A percentile compares a stretch with the other conserved stretches of the same genome.
Evolutionary conservation across 306 rosid genomes (phyloP).

Genomic region (Alnus glutinosa): DNA sequence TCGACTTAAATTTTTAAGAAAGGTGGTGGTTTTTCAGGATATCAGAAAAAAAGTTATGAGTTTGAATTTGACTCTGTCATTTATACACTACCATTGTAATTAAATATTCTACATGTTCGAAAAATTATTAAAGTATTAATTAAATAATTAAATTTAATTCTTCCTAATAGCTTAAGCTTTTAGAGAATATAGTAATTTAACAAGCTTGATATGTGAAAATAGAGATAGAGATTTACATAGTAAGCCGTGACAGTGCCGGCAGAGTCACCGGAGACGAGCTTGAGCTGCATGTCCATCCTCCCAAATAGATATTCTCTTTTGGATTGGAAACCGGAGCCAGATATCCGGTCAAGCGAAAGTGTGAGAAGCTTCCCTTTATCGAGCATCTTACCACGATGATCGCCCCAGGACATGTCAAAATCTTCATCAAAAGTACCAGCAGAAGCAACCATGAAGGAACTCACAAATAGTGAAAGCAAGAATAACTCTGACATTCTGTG

Average conservation of each 20-base stretch:
- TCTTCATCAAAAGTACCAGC: constrained; percentile 25
- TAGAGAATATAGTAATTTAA: too few species aligned
- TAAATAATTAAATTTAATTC: too few species aligned
- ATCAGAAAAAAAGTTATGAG: too few species aligned
- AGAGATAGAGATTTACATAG: constrained; percentile 12
- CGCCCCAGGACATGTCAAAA: constrained; percentile 35
- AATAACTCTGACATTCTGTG: background rate
- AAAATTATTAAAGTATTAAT: too few species aligned
- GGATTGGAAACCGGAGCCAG: constrained; percentile 44
- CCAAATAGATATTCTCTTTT: constrained; percentile 36
- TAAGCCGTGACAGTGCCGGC: constrained; percentile 42
- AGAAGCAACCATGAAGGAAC: background rate
- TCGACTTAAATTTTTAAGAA: too few species aligned
- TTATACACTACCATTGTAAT: too few species aligned
- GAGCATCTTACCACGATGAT: constrained; percentile 29
- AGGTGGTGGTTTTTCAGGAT: too few species aligned
- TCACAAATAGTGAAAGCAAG: constrained; percentile 1
- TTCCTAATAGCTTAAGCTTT: too few species aligned
- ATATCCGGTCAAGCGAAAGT: constrained; percentile 31
- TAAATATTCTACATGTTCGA: too few species aligned
- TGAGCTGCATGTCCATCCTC: constrained; percentile 38
- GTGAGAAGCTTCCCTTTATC: constrained; percentile 30
- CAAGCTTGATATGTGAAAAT: too few species aligned
- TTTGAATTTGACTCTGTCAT: too few species aligned
- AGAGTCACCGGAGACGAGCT: constrained; percentile 39